Conservation (phyloP, 2,329 filamentous ascomycete genomes). For the Albifimbria verrucaria region DNA sequence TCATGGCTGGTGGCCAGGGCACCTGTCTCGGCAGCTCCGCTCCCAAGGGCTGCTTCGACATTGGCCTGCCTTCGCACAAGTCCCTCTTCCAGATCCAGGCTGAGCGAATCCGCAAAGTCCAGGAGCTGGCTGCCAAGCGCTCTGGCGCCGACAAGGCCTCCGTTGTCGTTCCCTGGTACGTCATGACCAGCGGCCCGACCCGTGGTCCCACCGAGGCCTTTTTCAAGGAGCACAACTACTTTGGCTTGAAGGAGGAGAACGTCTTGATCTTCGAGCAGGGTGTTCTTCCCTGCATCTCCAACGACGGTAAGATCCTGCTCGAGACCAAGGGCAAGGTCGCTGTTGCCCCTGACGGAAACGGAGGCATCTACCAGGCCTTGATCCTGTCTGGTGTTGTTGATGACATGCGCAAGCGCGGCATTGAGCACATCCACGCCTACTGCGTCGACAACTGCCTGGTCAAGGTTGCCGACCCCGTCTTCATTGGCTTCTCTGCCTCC, state of each 20-base stretch:
- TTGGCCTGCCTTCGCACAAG: slow-evolving; percentile 88
- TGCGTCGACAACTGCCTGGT: slow-evolving; percentile 99
- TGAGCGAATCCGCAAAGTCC: slow-evolving; percentile 84
- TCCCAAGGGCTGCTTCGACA: slow-evolving; percentile 97
- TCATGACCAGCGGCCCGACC: slow-evolving; percentile 98
- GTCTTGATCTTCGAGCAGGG: slow-evolving; percentile 95
- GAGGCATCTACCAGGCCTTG: slow-evolving; percentile 92
- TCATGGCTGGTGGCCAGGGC: slow-evolving; percentile 97
- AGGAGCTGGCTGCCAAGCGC: slow-evolving; percentile 71
- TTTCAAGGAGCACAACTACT: slow-evolving; percentile 87
- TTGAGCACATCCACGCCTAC: slow-evolving; percentile 95
- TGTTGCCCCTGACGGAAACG: slow-evolving; percentile 95
- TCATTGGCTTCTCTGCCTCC: slow-evolving; percentile 87
- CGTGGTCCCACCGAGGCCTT: slow-evolving; percentile 88
- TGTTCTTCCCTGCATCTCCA: slow-evolving; percentile 92
- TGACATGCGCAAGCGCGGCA: slow-evolving; percentile 84
- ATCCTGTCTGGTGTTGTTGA: slow-evolving; percentile 74
- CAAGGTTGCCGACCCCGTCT: slow-evolving; percentile 93
- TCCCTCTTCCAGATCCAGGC: slow-evolving; percentile 97
- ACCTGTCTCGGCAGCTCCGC: slow-evolving; percentile 91
- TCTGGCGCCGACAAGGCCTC: slow-evolving; percentile 35
- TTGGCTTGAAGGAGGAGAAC: slow-evolving; percentile 82
- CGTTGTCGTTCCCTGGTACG: slow-evolving; percentile 88
- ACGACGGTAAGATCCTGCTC: slow-evolving; percentile 94
- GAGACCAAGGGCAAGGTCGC: slow-evolving; percentile 89